These are phyloP conservation scores for Whalleya microplaca DNA, from an alignment of 2,329 filamentous ascomycete species.

Conservation along the genomic window DNA sequence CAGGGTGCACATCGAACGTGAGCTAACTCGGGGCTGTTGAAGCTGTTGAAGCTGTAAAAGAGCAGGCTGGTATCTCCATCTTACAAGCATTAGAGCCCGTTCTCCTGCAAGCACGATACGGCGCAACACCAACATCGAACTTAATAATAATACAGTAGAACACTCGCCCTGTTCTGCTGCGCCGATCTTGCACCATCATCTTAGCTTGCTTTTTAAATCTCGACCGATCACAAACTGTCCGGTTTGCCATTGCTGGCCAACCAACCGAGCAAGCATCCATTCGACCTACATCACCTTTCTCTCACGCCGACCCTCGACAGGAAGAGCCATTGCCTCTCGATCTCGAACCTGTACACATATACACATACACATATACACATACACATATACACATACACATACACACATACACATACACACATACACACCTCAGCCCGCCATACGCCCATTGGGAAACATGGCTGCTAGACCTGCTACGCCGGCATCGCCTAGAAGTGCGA, in stretches of 20 bases:
- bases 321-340: background rate
- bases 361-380: no score
- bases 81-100: background rate
- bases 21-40: no score
- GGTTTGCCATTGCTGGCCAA: no score
- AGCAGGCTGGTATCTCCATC: background rate
- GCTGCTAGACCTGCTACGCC: slow-evolving; percentile 37
- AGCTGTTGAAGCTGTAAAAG: background rate
- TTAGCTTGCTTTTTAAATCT: background rate
- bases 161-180: background rate
- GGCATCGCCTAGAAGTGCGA: slow-evolving; percentile 53
- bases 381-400: no score
- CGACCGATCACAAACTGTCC: background rate
- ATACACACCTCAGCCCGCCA: background rate
- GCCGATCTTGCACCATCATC: background rate
- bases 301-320: background rate
- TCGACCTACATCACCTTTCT: background rate
- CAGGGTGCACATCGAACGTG: no score
- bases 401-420: no score
- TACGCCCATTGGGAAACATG: slow-evolving; percentile 24
- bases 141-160: background rate
- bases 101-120: background rate
- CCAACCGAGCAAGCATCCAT: background rate
- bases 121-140: background rate
- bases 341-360: no score